Evolutionary conservation across 2,329 filamentous ascomycete genomes (phyloP), one percentile per base, ranked within the genome.

Genomic region (Penicillium sp.): DNA sequence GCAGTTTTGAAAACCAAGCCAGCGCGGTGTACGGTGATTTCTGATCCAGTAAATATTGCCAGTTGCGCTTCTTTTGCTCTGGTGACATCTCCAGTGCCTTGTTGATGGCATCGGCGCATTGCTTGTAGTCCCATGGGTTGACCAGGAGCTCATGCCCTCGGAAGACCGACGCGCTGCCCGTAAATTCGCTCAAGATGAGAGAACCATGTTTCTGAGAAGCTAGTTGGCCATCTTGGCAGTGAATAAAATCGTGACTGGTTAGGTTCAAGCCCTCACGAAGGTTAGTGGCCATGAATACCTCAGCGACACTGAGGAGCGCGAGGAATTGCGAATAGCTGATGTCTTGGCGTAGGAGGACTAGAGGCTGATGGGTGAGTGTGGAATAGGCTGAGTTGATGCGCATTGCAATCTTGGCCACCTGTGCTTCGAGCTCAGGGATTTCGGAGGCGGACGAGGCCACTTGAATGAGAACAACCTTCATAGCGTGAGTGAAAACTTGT

Each of bases 231-330:
- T 97, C 94, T 73, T 98, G 94, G 70, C 92, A 97, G 64, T 91
- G 89, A 37, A 97, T 83, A 69, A 91, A 98, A 71, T 98, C 94
- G 72, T 97, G 94, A 5, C 90, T 92, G 0, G 93, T 96, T 52
- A 98, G 79, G 72, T 97, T 97, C 94, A 97, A 97, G 65, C 94
- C 94, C 74, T 97, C 94, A 52, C 94, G 91, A 69, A 97, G 87
- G 70, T 91, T 95, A 4, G 93, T 96, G 70, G 97, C 93, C 85
- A 96, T 94, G 52, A 97, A 83, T 1, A 89, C 89, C 74, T 97
- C 92, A 1, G 94, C 93, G 50, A 95, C 89, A 4, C 90, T 92
- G 54, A 97, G 81, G 2, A 98, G 81, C 1, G 93, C 93, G n/a
- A 97, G 83, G 68, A 96, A 97, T 72, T 97, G 92, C 0, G 90